Conservation (phyloP, 306 rosid species). For the Spatholobus suberectus region DNA sequence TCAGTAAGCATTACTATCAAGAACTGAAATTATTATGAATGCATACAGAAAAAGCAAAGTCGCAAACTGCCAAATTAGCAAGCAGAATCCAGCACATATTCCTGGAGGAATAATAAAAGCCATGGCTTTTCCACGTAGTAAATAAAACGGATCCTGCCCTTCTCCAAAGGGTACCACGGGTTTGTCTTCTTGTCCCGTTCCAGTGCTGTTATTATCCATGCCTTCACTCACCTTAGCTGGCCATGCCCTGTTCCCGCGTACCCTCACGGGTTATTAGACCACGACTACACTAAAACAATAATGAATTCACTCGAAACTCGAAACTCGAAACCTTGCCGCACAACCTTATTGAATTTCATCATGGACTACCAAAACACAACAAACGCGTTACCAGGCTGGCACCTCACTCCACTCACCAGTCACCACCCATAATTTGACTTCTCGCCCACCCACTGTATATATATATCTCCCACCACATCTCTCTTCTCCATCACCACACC, state of each 20-base stretch:
- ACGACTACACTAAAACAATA: not conserved
- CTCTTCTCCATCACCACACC: not conserved
- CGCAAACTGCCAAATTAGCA: no score
- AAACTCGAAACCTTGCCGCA: not conserved
- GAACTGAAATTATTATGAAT: not conserved
- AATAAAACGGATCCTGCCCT: not conserved
- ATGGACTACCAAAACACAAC: not conserved
- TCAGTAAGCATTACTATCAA: not conserved
- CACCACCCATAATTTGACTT: not conserved
- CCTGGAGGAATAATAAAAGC: not conserved
- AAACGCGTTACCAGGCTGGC: constrained; percentile 36
- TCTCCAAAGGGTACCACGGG: not conserved
- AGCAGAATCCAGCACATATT: constrained; percentile 20
- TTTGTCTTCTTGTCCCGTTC: not conserved
- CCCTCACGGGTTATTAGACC: not conserved
- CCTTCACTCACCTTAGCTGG: constrained; percentile 32
- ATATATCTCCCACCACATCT: not conserved
- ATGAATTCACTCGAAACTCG: not conserved
- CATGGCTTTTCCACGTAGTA: not conserved
- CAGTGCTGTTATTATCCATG: not conserved
- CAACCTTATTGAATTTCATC: not conserved
- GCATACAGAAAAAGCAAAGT: not conserved
- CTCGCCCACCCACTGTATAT: constrained; percentile 18
- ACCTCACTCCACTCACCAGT: not conserved
- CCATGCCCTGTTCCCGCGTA: constrained; percentile 27